These are phyloP conservation scores for Zoysia matrella DNA, from an alignment of 202 grass and related monocot species.

Conservation along the genomic window DNA sequence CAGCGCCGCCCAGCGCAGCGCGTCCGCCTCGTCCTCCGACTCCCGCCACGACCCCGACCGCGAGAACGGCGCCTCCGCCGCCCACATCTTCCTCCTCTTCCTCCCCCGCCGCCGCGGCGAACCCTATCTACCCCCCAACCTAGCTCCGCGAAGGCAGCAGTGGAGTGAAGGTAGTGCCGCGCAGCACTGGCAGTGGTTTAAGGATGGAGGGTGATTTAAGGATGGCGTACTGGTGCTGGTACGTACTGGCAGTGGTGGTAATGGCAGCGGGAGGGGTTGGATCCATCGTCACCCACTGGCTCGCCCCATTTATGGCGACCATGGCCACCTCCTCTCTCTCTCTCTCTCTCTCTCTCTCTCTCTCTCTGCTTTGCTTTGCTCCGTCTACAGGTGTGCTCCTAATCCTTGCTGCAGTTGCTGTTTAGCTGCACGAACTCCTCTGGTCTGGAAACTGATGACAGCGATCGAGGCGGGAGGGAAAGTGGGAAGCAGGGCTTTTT, in stretches of 20 bases:
- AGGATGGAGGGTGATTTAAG: constrained; percentile 54
- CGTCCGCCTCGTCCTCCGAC: constrained; percentile 79
- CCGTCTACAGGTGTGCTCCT: background rate
- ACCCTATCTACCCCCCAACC: constrained; percentile 12
- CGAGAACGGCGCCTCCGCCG: constrained; percentile 73
- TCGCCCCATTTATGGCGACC: constrained; percentile 69
- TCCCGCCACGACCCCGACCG: constrained; percentile 86
- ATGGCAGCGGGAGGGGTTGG: constrained; percentile 24
- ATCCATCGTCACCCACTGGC: constrained; percentile 72
- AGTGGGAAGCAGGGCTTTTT: background rate
- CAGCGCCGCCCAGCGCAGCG: constrained; percentile 80
- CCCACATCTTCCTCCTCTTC: constrained; percentile 56
- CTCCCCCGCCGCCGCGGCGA: background rate
- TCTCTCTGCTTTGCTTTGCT: background rate
- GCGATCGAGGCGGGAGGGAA: background rate
- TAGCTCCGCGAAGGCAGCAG: background rate
- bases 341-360: too few relatives aligned
- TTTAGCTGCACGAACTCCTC: too few relatives aligned
- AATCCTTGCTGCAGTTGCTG: background rate
- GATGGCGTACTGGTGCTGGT: background rate
- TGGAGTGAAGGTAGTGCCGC: too few relatives aligned
- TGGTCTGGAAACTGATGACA: too few relatives aligned
- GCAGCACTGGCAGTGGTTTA: too few relatives aligned
- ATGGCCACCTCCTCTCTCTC: constrained; percentile 20
- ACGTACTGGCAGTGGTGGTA: constrained; percentile 13